A percentile compares a stretch with the other conserved stretches of the same genome.
These are phyloP conservation scores for Saksenaea vasiformis DNA, from an alignment of 371 early-diverging fungal species.

Conservation along the genomic window DNA sequence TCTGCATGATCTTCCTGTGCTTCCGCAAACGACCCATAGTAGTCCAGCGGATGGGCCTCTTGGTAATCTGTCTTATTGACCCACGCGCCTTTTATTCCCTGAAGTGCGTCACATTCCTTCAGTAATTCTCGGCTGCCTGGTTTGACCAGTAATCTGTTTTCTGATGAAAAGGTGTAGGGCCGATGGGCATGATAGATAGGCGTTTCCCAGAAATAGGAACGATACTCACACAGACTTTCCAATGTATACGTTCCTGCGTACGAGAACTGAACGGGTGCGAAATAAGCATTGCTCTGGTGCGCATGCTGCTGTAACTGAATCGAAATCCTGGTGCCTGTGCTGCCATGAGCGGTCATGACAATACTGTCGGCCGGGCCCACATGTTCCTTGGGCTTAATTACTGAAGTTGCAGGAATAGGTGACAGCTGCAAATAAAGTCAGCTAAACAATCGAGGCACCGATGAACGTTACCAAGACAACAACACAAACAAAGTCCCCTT, in stretches of 20 bases:
- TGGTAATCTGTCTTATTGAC: slow-evolving; percentile 25
- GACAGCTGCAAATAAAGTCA: slow-evolving; percentile 25
- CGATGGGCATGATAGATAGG: slow-evolving; percentile 38
- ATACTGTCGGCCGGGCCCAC: slow-evolving; percentile 41
- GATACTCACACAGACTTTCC: slow-evolving; percentile 29
- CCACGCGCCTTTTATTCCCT: slow-evolving; percentile 29
- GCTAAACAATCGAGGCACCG: neutral
- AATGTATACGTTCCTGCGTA: slow-evolving; percentile 35
- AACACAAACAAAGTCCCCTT: slow-evolving; percentile 35
- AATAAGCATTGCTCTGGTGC: slow-evolving; percentile 34
- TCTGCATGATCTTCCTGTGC: slow-evolving; percentile 32
- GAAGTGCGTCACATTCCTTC: slow-evolving; percentile 16
- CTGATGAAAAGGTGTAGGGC: slow-evolving; percentile 30
- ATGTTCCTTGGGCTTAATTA: slow-evolving; percentile 33
- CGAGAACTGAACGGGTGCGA: slow-evolving; percentile 32
- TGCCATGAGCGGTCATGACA: slow-evolving; percentile 32
- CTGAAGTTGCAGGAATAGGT: slow-evolving; percentile 36
- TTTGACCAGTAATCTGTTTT: slow-evolving; percentile 32
- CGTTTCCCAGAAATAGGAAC: slow-evolving; percentile 46
- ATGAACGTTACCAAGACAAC: slow-evolving; percentile 34
- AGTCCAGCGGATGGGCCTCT: slow-evolving; percentile 19
- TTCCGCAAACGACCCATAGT: slow-evolving; percentile 39
- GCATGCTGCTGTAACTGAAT: slow-evolving; percentile 37
- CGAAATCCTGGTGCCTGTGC: slow-evolving; percentile 16
- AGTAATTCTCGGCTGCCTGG: neutral